A percentile compares a stretch with the other conserved stretches of the same genome.
phyloP scores from a whole-genome alignment of 2,329 filamentous ascomycete species.

The Penicillium sp. region DNA sequence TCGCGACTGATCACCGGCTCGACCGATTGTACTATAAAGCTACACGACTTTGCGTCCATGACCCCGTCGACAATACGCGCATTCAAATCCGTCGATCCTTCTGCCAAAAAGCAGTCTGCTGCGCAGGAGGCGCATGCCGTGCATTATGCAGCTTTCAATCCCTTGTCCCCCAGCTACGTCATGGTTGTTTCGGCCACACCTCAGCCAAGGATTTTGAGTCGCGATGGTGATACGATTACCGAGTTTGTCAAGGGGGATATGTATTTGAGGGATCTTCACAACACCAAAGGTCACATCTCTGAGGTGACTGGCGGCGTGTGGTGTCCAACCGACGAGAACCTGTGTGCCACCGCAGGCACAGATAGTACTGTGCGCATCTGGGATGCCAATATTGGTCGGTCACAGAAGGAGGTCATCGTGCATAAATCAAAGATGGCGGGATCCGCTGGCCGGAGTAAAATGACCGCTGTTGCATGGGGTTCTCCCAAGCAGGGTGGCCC shows the following conservation, averaged over 20 bases:
- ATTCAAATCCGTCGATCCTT: constrained; percentile 86
- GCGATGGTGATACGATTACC: constrained; percentile 75
- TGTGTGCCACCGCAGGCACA: constrained; percentile 82
- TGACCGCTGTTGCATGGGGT: constrained; percentile 88
- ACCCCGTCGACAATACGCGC: constrained; percentile 87
- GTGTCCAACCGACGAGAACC: constrained; percentile 76
- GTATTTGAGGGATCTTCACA: constrained; percentile 94
- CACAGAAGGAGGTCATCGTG: constrained; percentile 86
- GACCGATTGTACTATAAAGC: constrained; percentile 78
- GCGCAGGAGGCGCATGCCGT: constrained; percentile 81
- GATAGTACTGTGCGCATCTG: constrained; percentile 94
- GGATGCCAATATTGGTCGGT: constrained; percentile 85
- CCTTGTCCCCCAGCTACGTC: constrained; percentile 66
- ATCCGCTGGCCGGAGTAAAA: constrained; percentile 78
- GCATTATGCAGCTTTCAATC: constrained; percentile 78
- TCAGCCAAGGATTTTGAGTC: constrained; percentile 78
- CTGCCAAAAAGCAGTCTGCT: constrained; percentile 60
- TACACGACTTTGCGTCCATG: constrained; percentile 93
- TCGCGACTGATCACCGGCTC: constrained; percentile 78
- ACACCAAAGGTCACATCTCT: constrained; percentile 92
- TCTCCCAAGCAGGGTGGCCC: constrained; percentile 63
- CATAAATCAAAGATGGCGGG: constrained; percentile 89
- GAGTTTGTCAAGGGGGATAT: constrained; percentile 97
- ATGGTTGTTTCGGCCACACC: constrained; percentile 81
- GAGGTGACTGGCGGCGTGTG: constrained; percentile 83